Base-by-base conservation (phyloP, 2,329 filamentous ascomycete species). In the Xylariaceae sp. region DNA sequence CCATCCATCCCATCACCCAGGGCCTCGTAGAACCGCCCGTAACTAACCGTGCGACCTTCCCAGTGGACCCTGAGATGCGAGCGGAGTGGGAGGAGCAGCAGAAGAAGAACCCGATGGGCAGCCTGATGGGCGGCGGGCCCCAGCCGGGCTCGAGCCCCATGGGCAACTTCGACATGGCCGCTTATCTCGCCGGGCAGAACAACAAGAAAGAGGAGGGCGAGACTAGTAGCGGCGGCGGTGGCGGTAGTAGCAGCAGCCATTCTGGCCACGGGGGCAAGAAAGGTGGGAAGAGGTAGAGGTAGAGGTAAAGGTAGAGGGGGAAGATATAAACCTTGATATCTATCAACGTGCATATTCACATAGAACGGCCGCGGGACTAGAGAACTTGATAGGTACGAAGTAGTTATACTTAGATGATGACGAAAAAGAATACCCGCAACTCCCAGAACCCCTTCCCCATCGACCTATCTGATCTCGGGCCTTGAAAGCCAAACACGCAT, bases 31-130 rank as follows among this genome's bases (percentile, higher is more conserved):
- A 16, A 7, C 23, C 16, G 45, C 45, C 32, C 20, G 43, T 42
- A 47, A 50, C 44, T 40, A 16, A 20, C n/a, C n/a, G 21, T 9
- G 7, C 16, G 26, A 6, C 21, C 26, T 41, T 64, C 59, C 66
- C 68, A 97, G 93, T 99, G 93, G 95, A 98, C 72, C 91, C 91
- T n/a, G 95, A 99, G 74, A 89, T 91, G 77, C 88, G 88, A 67
- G 91, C 90, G 67, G 95, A 98, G 72, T 96, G 95, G 71, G 92
- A 97, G 73, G 90, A 91, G 68, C 88, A 91, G 69, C 91, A 95
- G 73, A 91, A 92, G 76, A 84, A 85, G 61, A 87, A 85, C 63
- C 85, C 89, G 1, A 79, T 93, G 64, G 81, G 80, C 59, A 79
- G 83, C 70, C 66, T 85, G 65, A 78, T 85, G 52, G 72, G 72